Percentiles rank a stretch among this genome's conserved stretches.
phyloP scores from a whole-genome alignment of 192 early-diverging fungal genomes.

The Gryganskiella cystojenkinii region DNA sequence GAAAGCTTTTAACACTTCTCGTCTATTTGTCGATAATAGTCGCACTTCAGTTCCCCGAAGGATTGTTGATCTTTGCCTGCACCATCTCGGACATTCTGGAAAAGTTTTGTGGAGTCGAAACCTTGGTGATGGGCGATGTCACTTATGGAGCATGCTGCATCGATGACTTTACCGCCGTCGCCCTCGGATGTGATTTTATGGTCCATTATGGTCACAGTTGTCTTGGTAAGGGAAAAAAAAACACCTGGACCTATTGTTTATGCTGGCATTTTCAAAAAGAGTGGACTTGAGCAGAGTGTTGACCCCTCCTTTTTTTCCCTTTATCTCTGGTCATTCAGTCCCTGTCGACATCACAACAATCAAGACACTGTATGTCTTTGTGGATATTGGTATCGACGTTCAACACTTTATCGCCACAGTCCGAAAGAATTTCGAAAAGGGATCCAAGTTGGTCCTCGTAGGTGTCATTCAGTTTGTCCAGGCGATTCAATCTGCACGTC shows the following conservation, averaged over 20 bases:
- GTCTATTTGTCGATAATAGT: conserved; percentile 58
- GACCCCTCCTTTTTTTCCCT: not conserved
- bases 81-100: conserved; percentile 94
- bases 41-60: conserved; percentile 97
- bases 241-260: no score
- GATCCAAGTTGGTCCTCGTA: conserved; percentile 83
- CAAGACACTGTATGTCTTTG: conserved; percentile 98
- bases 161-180: conserved; percentile 95
- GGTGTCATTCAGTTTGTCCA: conserved; percentile 96
- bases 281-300: not conserved
- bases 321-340: conserved; percentile 66
- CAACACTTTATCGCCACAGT: conserved; percentile 94
- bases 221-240: conserved; percentile 65
- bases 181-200: conserved; percentile 96
- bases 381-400: conserved; percentile 96
- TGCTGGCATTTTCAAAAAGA: not conserved
- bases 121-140: conserved; percentile 98
- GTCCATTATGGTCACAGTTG: conserved; percentile 99
- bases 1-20: not conserved
- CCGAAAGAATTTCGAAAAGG: conserved; percentile 83
- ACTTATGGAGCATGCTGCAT: conserved; percentile 99
- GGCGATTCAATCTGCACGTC: conserved; percentile 80
- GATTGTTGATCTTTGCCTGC: conserved; percentile 93
- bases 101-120: conserved; percentile 87
- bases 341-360: conserved; percentile 95